A percentile compares a stretch with the other conserved stretches of the same genome.
These are phyloP conservation scores for Suhomyces panamericanus DNA, from an alignment of 1,139 yeast species.

Conservation along the genomic window DNA sequence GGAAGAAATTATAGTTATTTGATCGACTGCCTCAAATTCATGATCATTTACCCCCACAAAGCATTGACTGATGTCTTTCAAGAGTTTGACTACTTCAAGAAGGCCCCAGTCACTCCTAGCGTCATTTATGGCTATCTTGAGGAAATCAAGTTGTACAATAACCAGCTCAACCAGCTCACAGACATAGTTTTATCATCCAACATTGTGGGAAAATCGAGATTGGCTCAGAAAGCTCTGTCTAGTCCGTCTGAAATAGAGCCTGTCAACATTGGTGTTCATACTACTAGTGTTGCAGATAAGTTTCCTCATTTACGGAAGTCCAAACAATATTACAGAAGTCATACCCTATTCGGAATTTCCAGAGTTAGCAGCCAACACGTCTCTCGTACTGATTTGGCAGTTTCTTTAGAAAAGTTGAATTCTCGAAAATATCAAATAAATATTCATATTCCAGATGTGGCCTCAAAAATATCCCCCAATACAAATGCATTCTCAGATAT, in stretches of 20 bases:
- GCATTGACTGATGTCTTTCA: conserved; percentile 18
- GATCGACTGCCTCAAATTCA: conserved; percentile 34
- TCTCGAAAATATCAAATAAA: conserved; percentile 34
- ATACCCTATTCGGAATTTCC: conserved; percentile 32
- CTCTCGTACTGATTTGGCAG: conserved; percentile 19
- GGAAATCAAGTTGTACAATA: conserved; percentile 29
- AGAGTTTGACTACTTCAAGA: conserved; percentile 19
- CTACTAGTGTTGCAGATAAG: conserved; percentile 19
- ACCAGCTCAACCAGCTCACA: conserved; percentile 21
- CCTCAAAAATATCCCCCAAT: conserved; percentile 33
- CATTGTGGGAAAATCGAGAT: conserved; percentile 25
- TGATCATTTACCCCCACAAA: conserved; percentile 38
- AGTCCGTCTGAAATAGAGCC: conserved; percentile 20
- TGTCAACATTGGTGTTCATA: neutral
- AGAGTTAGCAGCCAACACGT: conserved; percentile 1
- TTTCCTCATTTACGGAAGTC: conserved; percentile 30
- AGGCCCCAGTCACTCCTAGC: conserved; percentile 15
- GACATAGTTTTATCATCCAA: conserved; percentile 36
- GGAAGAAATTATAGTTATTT: conserved; percentile 27
- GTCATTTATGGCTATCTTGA: conserved; percentile 22
- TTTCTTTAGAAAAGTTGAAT: conserved; percentile 37
- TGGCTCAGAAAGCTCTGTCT: conserved; percentile 23
- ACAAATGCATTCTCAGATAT: conserved; percentile 23
- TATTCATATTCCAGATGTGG: conserved; percentile 48
- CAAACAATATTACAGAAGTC: conserved; percentile 29